Conservation (phyloP, 176 grass and related monocot species). For the Phoenix dactylifera region DNA sequence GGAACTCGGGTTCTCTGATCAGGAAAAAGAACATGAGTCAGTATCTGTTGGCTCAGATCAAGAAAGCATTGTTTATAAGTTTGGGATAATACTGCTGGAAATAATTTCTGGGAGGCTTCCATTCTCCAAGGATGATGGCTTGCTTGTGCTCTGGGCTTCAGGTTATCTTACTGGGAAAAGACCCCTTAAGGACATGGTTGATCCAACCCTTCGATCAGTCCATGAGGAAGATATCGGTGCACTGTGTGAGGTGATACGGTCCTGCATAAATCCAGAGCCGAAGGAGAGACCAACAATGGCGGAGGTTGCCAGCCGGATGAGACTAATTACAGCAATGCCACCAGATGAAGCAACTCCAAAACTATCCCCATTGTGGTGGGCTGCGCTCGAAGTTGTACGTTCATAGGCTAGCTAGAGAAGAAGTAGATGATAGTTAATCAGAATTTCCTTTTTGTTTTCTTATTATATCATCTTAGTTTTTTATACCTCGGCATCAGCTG, state of each 20-base stretch:
- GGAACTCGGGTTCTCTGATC: constrained; percentile 24
- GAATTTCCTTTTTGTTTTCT: no score
- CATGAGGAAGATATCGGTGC: constrained; percentile 33
- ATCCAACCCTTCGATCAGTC: constrained; percentile 57
- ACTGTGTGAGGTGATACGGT: constrained; percentile 44
- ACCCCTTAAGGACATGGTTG: constrained; percentile 54
- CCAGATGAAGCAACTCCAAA: constrained; percentile 36
- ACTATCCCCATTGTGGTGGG: constrained; percentile 65
- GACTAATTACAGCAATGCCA: constrained; percentile 53
- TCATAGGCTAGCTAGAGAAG: background rate
- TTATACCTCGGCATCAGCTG: no score
- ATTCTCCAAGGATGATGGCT: constrained; percentile 62
- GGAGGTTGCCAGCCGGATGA: constrained; percentile 45
- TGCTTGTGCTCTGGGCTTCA: constrained; percentile 74
- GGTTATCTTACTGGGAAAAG: constrained; percentile 56
- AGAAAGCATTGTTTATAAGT: constrained; percentile 49
- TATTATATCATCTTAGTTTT: no score
- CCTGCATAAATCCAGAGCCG: constrained; percentile 44
- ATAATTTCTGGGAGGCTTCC: constrained; percentile 79
- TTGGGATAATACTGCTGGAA: constrained; percentile 77
- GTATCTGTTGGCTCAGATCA: constrained; percentile 27
- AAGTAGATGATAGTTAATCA: no score
- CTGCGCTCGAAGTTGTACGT: constrained; percentile 74
- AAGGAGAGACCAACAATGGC: constrained; percentile 40
- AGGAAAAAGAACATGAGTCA: constrained; percentile 26